Percentiles rank a stretch among this genome's conserved stretches.
These are phyloP conservation scores for Diplodia mutila DNA, from an alignment of 2,329 filamentous ascomycete genomes.

Conservation along the genomic window DNA sequence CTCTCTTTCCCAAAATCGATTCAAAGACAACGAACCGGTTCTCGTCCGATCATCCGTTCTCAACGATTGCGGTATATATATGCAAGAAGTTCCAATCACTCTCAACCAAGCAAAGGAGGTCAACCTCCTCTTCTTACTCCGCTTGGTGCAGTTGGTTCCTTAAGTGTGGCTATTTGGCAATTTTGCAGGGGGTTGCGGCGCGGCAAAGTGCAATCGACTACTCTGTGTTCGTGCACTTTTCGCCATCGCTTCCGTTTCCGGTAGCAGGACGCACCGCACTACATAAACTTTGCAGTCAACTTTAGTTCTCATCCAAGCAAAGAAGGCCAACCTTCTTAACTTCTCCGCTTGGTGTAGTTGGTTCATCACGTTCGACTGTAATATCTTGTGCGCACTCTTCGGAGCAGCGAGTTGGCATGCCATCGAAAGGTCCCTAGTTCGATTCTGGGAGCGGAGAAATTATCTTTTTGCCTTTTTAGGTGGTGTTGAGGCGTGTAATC, in stretches of 20 bases:
- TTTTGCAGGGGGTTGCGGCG: no score
- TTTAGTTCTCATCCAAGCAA: background rate
- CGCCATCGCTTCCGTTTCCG: no score
- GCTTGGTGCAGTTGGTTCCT: conserved; percentile 19
- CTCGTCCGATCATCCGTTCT: no score
- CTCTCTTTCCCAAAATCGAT: background rate
- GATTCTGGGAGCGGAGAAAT: conserved; percentile 11
- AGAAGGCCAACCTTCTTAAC: background rate
- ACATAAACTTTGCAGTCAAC: no score
- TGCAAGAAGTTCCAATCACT: accelerated
- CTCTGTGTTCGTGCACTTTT: no score
- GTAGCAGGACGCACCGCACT: no score
- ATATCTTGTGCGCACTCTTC: background rate
- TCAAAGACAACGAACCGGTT: no score
- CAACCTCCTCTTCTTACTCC: background rate
- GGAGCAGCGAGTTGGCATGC: no score
- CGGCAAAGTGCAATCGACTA: no score
- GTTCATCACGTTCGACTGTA: conserved; percentile 19
- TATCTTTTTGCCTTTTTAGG: background rate
- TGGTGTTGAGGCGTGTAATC: no score
- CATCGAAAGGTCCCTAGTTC: conserved; percentile 14
- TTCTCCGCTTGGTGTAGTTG: conserved; percentile 21
- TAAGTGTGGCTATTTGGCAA: background rate
- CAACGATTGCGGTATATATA: background rate
- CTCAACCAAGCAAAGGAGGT: background rate